phyloP scores from a whole-genome alignment of 1,284 basidiomycete species.

The Kalmanozyma brasiliensis region DNA sequence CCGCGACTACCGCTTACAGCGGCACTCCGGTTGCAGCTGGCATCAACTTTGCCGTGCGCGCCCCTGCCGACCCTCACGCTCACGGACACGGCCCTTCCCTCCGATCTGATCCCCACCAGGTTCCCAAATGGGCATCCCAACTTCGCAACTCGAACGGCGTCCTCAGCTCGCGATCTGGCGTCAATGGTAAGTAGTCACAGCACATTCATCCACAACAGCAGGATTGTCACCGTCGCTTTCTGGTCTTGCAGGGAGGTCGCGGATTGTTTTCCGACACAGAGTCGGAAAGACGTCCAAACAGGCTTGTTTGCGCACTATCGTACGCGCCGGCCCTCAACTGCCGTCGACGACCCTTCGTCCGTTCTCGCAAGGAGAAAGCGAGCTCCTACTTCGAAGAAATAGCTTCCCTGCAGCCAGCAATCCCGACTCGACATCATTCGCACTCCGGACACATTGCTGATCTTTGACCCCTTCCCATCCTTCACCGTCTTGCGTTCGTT shows the following conservation, averaged over 20 bases:
- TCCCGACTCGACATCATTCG: too few relatives aligned
- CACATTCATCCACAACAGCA: not conserved
- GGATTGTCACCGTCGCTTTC: too few relatives aligned
- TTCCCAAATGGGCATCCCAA: slow-evolving; percentile 49
- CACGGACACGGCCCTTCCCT: slow-evolving; percentile 52
- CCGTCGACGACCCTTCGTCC: too few relatives aligned
- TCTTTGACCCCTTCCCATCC: not conserved
- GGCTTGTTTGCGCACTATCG: too few relatives aligned
- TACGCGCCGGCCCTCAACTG: too few relatives aligned
- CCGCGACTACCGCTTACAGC: slow-evolving; percentile 51
- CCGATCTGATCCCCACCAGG: slow-evolving; percentile 52
- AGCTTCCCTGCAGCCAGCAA: too few relatives aligned
- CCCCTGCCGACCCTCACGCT: slow-evolving; percentile 57
- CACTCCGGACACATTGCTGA: slow-evolving; percentile 1
- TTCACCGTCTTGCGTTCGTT: too few relatives aligned
- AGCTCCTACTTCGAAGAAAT: too few relatives aligned
- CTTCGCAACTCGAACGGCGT: slow-evolving; percentile 51
- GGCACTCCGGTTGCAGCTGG: slow-evolving; percentile 53
- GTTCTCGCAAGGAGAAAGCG: too few relatives aligned
- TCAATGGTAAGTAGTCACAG: slow-evolving; percentile 47
- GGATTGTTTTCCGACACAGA: too few relatives aligned
- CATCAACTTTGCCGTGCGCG: slow-evolving; percentile 59
- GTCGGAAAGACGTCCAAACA: too few relatives aligned
- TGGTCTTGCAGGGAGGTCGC: too few relatives aligned
- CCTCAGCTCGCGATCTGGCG: slow-evolving; percentile 45